Percentiles rank a stretch among this genome's conserved stretches.
Conservation (phyloP, 495 filamentous ascomycete species). For the Durotheca rogersii region DNA sequence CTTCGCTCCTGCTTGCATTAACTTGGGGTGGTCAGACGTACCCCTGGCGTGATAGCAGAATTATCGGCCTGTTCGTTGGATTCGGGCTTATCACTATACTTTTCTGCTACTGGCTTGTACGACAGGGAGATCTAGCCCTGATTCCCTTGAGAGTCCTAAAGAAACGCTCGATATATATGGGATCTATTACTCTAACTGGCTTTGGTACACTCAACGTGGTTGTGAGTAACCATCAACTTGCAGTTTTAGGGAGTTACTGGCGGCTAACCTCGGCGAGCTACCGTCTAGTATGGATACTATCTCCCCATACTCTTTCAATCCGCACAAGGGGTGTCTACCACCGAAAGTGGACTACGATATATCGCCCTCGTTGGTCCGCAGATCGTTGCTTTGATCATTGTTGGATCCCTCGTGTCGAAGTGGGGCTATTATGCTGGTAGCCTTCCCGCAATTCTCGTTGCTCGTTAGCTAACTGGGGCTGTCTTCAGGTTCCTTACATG, state of each 20-base stretch:
- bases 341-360: constrained; percentile 26
- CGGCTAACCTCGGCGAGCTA: not conserved
- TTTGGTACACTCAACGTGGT: constrained; percentile 64
- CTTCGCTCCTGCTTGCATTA: constrained; percentile 59
- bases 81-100: constrained; percentile 48
- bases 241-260: no score
- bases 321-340: not conserved
- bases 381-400: constrained; percentile 50
- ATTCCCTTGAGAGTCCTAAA: constrained; percentile 58
- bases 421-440: constrained; percentile 46
- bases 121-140: constrained; percentile 50
- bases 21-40: constrained; percentile 60
- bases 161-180: constrained; percentile 52
- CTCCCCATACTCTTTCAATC: constrained; percentile 11
- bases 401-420: constrained; percentile 42
- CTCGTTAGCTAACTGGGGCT: no score
- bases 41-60: constrained; percentile 51
- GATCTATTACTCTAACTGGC: constrained; percentile 54
- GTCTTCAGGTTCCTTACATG: constrained; percentile 15
- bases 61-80: constrained; percentile 53
- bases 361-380: constrained; percentile 69
- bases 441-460: constrained; percentile 25
- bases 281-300: constrained; percentile 10
- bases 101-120: constrained; percentile 48
- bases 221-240: constrained; percentile 27